Evolutionary conservation across 1,284 basidiomycete species (phyloP), one percentile per base, ranked within the genome.

Genomic region (Gymnopus androsaceus): DNA sequence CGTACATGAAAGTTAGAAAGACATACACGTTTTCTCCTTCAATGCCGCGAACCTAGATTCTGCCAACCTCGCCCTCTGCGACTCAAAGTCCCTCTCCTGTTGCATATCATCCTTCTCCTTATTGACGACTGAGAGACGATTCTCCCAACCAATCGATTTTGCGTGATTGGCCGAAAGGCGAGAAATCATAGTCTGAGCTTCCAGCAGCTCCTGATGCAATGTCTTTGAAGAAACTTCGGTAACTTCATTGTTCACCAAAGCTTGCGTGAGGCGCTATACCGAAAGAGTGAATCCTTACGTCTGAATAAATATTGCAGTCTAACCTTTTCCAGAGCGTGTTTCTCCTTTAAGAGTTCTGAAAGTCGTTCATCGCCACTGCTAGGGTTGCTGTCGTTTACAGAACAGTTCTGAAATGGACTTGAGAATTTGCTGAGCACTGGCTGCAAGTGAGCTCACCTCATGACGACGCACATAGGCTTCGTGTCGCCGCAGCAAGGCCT

Each of bases 51-150:
- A 77, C 40, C 86, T 82, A 1, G 78, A 74, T 62, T 95, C 92
- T 7, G 92, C 88, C 37, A 86, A 72, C 51, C 83, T 81, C 4
- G 88, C 83, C 33, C 87, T 79, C 54, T 88, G 84, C 5, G 82
- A 74, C 63, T 95, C 92, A 49, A 80, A 81, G 52, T 90, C 87
- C 23, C 89, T 78, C 66, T 95, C 90, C 69, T 96, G 92, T 57
- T 85, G 84, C 64, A 92, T 78, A 66, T 98, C 95, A 48, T 97
- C 92, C 62, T 84, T 83, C 69, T 95, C 91, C 63, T 84, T 83
- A 48, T 82, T 71, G 17, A 79, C 78, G 19, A 76, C 69, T 15
- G 79, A 79, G n/a, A 94, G 66, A 17, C 84, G 82, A 21, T 78
- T 76, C 63, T 92, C 90, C 78, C 84, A 82, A 8, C 87, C 88